phyloP scores from a whole-genome alignment of 192 early-diverging fungal species.

The Thoreauomyces humboldtii region DNA sequence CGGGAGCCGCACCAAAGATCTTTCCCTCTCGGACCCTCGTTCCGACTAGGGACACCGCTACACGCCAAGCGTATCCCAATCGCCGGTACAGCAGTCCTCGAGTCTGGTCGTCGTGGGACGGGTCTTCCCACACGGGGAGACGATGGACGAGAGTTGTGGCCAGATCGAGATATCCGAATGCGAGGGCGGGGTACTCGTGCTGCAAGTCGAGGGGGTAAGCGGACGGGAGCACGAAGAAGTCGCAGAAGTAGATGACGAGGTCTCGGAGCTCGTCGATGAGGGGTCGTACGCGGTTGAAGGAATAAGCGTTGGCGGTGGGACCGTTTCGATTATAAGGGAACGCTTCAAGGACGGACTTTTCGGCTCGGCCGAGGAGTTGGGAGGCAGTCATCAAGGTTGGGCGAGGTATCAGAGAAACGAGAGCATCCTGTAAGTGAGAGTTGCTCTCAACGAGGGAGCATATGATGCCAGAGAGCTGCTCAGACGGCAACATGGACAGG shows the following conservation, averaged over 20 bases:
- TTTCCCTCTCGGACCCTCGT: constrained; percentile 73
- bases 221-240: constrained; percentile 42
- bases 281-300: constrained; percentile 80
- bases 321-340: constrained; percentile 89
- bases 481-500: constrained; percentile 35
- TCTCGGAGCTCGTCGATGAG: constrained; percentile 68
- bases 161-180: constrained; percentile 79
- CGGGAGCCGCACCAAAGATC: constrained; percentile 71
- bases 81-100: constrained; percentile 65
- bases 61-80: constrained; percentile 73
- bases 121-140: constrained; percentile 77
- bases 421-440: constrained; percentile 65
- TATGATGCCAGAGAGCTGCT: constrained; percentile 75
- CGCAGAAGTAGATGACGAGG: constrained; percentile 44
- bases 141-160: constrained; percentile 71
- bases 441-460: constrained; percentile 68
- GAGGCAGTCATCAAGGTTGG: constrained; percentile 82
- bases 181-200: constrained; percentile 72
- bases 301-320: constrained; percentile 75
- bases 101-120: constrained; percentile 63
- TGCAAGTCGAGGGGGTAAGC: constrained; percentile 74
- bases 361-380: constrained; percentile 60
- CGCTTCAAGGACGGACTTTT: constrained; percentile 68
- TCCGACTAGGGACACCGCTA: constrained; percentile 69
- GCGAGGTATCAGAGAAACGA: constrained; percentile 74